Evolutionary conservation across 2,329 filamentous ascomycete genomes (phyloP), one percentile per base, ranked within the genome.

Genomic region (Sporothrix brunneoviolacea): DNA sequence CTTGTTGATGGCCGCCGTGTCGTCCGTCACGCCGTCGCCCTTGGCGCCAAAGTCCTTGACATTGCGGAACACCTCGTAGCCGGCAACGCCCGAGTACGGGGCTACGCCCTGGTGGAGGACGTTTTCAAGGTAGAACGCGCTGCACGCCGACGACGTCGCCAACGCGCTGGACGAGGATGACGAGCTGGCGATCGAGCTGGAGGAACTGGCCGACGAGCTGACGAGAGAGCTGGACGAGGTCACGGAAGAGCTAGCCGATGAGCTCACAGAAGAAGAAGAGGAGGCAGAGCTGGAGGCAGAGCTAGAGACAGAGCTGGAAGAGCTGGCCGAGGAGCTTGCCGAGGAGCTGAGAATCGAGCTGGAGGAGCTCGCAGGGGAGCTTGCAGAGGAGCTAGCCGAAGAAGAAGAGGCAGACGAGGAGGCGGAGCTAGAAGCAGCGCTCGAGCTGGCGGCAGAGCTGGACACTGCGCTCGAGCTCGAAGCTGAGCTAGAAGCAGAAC

Each of bases 11-110:
- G 79, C 80, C 9, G 70, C 71, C 2, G 88, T 91, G 61, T 91
- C 88, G 57, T 93, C 88, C 1, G 84, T 82, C 2, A 64, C 62
- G 24, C 86, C 88, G 59, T 93, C 86, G 55, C 88, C 88, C 59
- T 74, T 80, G 48, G 84, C 85, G 38, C 86, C 85, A 16, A 46
- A 58, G 45, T 57, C 55, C 40, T 54, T 53, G 37, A 58, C 56
- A 43, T 55, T 58, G 48, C 56, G 56, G 48, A 57, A 58, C 16
- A 58, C 55, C n/a, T 42, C 15, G 33, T 58, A 58, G 36, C 21
- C 43, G 3, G 35, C 16, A 35, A 8, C 24, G 32, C 33, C 24
- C 7, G 41, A 45, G 37, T 53, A 56, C 13, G 54, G 54, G 10
- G 55, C 55, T 8, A 45, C 13, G 40, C 55, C 55, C 28, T 54